Percentiles rank a stretch among this genome's conserved stretches.
Evolutionary conservation across 169 alveolate genomes (phyloP).

Genomic region (Perkinsus olseni): DNA sequence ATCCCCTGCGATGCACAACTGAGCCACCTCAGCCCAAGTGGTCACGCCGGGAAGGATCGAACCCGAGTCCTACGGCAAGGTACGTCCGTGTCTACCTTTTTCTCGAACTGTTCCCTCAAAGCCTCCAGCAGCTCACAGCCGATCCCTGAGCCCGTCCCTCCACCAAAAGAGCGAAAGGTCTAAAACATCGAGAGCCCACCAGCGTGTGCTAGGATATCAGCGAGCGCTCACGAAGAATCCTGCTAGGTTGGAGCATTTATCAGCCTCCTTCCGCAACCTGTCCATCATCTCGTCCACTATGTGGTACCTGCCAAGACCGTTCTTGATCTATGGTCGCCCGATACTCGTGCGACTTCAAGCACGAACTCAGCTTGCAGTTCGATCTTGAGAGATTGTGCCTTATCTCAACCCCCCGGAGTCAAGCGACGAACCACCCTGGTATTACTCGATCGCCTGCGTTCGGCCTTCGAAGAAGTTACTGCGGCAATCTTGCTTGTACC

Average conservation of each 20-base stretch:
- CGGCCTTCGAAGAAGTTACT: conserved; percentile 60
- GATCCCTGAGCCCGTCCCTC: conserved; percentile 76
- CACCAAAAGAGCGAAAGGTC: conserved; percentile 61
- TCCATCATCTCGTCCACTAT: conserved; percentile 35
- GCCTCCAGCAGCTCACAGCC: conserved; percentile 62
- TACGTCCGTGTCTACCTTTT: conserved; percentile 30
- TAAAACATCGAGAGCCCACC: background rate
- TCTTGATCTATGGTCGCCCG: too few relatives aligned
- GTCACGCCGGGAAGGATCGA: too few relatives aligned
- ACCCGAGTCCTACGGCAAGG: background rate
- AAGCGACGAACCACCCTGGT: too few relatives aligned
- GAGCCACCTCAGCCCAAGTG: background rate
- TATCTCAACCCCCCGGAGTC: too few relatives aligned
- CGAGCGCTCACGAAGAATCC: conserved; percentile 48
- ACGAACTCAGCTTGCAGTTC: too few relatives aligned
- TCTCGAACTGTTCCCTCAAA: conserved; percentile 54
- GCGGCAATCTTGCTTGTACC: conserved; percentile 66
- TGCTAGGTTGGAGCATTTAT: conserved; percentile 59
- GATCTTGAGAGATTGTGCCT: too few relatives aligned
- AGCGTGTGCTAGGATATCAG: background rate
- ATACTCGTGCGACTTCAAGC: too few relatives aligned
- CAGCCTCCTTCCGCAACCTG: conserved; percentile 63
- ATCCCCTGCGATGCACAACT: background rate
- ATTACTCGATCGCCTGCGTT: conserved; percentile 1
- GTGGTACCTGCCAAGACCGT: background rate